Percentiles rank a stretch among this genome's conserved stretches.
Conservation (phyloP, 208 protist species). For the Vickermania spadyakhi region DNA sequence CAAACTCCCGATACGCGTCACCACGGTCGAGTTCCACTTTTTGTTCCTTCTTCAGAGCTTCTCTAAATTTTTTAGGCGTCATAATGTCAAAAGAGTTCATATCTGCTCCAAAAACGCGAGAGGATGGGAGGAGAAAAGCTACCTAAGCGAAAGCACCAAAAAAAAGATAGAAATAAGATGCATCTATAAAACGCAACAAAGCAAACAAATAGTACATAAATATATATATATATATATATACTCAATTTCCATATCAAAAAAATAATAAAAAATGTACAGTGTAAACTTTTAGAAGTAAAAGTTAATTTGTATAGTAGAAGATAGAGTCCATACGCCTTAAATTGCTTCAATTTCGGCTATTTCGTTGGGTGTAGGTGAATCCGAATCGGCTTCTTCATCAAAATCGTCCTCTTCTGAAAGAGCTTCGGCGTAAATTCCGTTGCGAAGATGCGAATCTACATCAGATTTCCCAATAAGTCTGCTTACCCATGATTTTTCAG, state of each 20-base stretch:
- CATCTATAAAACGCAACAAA: too few species aligned
- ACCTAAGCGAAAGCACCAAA: neutral
- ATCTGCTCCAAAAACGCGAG: neutral
- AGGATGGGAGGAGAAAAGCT: neutral
- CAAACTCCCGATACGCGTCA: slow-evolving; percentile 33
- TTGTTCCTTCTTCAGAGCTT: neutral
- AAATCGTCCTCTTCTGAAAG: slow-evolving; percentile 44
- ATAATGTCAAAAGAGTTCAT: slow-evolving; percentile 3
- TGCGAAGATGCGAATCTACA: slow-evolving; percentile 14
- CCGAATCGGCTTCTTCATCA: slow-evolving; percentile 19
- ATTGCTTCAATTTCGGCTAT: slow-evolving; percentile 3
- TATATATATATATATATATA: too few species aligned
- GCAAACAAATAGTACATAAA: too few species aligned
- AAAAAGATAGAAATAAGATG: neutral
- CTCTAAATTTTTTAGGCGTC: slow-evolving; percentile 9
- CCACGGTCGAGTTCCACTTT: neutral
- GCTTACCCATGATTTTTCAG: slow-evolving; percentile 78
- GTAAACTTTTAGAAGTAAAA: too few species aligned
- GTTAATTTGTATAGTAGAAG: too few species aligned
- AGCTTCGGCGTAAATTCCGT: slow-evolving; percentile 69
- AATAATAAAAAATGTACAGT: too few species aligned
- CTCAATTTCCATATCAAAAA: too few species aligned
- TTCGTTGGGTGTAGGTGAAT: slow-evolving; percentile 8
- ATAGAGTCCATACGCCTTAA: too few species aligned
- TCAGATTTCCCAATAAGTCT: slow-evolving; percentile 53